Percentiles rank a stretch among this genome's conserved stretches.
phyloP scores from a whole-genome alignment of 2,329 filamentous ascomycete genomes.

The Clarireedia monteithiana region DNA sequence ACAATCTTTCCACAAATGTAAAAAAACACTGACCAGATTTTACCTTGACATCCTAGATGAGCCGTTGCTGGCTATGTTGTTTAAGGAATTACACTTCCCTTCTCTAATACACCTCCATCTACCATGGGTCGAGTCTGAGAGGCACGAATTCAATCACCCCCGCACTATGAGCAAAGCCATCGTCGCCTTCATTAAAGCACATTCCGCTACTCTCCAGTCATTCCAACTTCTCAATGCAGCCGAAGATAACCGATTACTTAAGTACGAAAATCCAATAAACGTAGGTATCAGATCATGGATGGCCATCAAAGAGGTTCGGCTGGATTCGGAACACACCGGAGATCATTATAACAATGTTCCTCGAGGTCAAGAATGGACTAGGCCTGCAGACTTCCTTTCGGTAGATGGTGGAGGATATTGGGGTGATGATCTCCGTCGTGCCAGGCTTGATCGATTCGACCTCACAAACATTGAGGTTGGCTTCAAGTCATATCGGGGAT shows the following conservation, averaged over 20 bases:
- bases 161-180: slow-evolving; percentile 14
- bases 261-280: slow-evolving; percentile 10
- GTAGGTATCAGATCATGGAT: slow-evolving; percentile 4
- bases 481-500: slow-evolving; percentile 10
- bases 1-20: slow-evolving; percentile 7
- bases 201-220: slow-evolving; percentile 8
- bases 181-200: slow-evolving; percentile 11
- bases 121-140: slow-evolving; percentile 8
- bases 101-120: slow-evolving; percentile 4
- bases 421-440: slow-evolving; percentile 10
- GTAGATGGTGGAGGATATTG: slow-evolving; percentile 10
- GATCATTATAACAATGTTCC: slow-evolving; percentile 9
- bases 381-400: slow-evolving; percentile 8
- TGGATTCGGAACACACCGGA: slow-evolving; percentile 8
- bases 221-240: slow-evolving; percentile 11
- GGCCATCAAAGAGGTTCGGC: slow-evolving; percentile 7
- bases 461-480: slow-evolving; percentile 7
- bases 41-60: slow-evolving; percentile 9
- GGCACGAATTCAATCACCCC: slow-evolving; percentile 10
- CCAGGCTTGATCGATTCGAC: slow-evolving; percentile 9
- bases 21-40: slow-evolving; percentile 1
- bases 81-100: slow-evolving; percentile 1
- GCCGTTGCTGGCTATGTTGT: not conserved
- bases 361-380: slow-evolving; percentile 10
- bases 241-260: slow-evolving; percentile 6